Conservation (phyloP, 1,284 basidiomycete genomes). For the Tranzscheliella williamsii region DNA sequence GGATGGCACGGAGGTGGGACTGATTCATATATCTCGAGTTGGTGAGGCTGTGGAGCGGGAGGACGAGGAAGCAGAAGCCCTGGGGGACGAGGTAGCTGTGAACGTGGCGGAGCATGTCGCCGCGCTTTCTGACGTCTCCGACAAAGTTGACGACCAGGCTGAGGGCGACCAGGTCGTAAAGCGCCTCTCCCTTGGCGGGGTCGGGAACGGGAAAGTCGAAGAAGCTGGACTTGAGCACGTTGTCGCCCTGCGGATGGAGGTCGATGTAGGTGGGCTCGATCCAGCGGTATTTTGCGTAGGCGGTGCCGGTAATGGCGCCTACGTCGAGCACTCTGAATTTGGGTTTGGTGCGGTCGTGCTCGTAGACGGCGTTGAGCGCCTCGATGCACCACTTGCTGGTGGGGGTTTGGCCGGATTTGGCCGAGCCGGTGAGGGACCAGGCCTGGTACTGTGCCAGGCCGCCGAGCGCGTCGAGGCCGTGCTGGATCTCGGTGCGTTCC, state of each 20-base stretch:
- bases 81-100: slow-evolving; percentile 43
- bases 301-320: slow-evolving; percentile 61
- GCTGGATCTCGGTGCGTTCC: slow-evolving; percentile 34
- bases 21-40: slow-evolving; percentile 61
- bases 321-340: slow-evolving; percentile 61
- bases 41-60: slow-evolving; percentile 62
- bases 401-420: slow-evolving; percentile 30
- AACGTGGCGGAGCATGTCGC: slow-evolving; percentile 53
- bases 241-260: slow-evolving; percentile 60
- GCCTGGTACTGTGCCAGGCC: slow-evolving; percentile 55
- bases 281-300: slow-evolving; percentile 59
- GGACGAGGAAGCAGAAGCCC: slow-evolving; percentile 62
- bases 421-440: slow-evolving; percentile 40
- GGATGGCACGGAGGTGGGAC: slow-evolving; percentile 53
- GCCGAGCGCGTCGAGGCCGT: slow-evolving; percentile 42
- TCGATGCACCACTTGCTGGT: slow-evolving; percentile 55
- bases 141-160: slow-evolving; percentile 63
- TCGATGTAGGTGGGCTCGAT: slow-evolving; percentile 62
- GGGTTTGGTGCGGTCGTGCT: slow-evolving; percentile 20
- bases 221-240: slow-evolving; percentile 61
- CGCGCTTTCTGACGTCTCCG: slow-evolving; percentile 59
- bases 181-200: slow-evolving; percentile 25
- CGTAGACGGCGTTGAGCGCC: slow-evolving; percentile 30
- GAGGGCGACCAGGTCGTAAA: slow-evolving; percentile 61
- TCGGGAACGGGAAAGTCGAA: slow-evolving; percentile 57